phyloP scores from a whole-genome alignment of 176 grass and related monocot species.

The Triticum turgidum region DNA sequence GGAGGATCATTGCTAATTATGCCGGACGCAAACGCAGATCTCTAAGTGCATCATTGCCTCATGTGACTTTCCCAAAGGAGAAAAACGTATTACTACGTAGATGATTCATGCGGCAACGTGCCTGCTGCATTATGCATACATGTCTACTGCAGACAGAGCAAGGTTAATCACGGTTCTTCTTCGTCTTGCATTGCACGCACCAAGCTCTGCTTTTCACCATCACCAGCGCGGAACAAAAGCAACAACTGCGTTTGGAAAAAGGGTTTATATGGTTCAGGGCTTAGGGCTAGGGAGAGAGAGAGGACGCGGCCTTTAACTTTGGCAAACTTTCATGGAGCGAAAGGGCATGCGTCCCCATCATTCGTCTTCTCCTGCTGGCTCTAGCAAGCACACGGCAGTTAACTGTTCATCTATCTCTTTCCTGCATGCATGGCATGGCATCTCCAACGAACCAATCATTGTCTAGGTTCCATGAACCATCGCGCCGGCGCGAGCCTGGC shows the following conservation, averaged over 20 bases:
- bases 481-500: constrained; percentile 19
- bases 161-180: neutral
- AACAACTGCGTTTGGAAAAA: constrained; percentile 9
- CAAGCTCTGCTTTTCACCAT: constrained; percentile 38
- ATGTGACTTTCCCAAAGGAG: constrained; percentile 25
- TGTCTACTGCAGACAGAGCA: too few species aligned
- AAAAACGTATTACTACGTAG: neutral
- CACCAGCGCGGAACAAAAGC: constrained; percentile 39
- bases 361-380: neutral
- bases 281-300: neutral
- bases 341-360: constrained; percentile 25
- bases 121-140: too few species aligned
- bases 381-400: constrained; percentile 19
- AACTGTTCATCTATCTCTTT: constrained; percentile 33
- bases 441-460: constrained; percentile 50
- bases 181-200: neutral
- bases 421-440: constrained; percentile 20
- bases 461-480: constrained; percentile 44
- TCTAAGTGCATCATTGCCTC: constrained; percentile 27
- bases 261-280: constrained; percentile 8
- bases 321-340: constrained; percentile 41
- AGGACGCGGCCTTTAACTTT: constrained; percentile 27
- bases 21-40: neutral
- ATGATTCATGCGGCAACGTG: neutral
- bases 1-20: constrained; percentile 32